Conservation (phyloP, 2,329 filamentous ascomycete genomes). For the Neodidymelliopsis sp. region DNA sequence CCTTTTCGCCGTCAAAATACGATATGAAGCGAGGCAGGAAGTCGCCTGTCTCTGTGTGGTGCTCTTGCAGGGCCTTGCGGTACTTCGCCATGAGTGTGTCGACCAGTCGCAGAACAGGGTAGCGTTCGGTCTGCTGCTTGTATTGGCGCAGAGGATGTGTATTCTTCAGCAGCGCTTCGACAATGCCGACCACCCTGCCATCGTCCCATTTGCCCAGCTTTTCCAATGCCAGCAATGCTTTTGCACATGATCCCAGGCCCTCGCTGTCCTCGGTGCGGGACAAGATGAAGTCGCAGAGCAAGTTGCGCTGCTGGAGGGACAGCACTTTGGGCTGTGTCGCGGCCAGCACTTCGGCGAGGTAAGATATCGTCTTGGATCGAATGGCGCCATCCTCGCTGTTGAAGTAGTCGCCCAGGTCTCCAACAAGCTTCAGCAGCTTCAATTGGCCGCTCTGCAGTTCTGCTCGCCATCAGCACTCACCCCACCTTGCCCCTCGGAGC, state of each 20-base stretch:
- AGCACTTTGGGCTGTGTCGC: slow-evolving; percentile 63
- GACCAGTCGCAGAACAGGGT: slow-evolving; percentile 67
- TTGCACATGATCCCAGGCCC: slow-evolving; percentile 64
- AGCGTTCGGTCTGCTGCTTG: slow-evolving; percentile 67
- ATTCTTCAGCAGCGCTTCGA: slow-evolving; percentile 60
- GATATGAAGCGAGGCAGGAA: slow-evolving; percentile 69
- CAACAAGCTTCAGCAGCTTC: slow-evolving; percentile 68
- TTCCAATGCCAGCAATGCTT: slow-evolving; percentile 66
- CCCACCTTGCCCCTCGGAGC: slow-evolving; percentile 19
- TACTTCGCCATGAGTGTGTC: slow-evolving; percentile 69
- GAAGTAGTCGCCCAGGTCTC: slow-evolving; percentile 71
- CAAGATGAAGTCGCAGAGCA: slow-evolving; percentile 70
- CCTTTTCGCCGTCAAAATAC: slow-evolving; percentile 73
- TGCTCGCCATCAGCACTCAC: slow-evolving; percentile 42
- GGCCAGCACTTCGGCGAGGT: slow-evolving; percentile 59
- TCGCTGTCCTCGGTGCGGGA: slow-evolving; percentile 66
- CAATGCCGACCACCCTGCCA: slow-evolving; percentile 61
- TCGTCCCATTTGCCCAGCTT: slow-evolving; percentile 66
- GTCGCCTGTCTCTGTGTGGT: slow-evolving; percentile 60
- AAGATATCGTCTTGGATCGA: slow-evolving; percentile 65
- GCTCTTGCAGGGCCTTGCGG: slow-evolving; percentile 49
- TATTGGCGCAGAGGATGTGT: slow-evolving; percentile 67
- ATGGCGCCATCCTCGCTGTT: slow-evolving; percentile 69
- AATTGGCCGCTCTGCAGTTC: slow-evolving; percentile 66
- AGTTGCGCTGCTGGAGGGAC: slow-evolving; percentile 64